phyloP scores from a whole-genome alignment of 225 moss, liverwort and hornwort genomes.

The Physcomitrium patens region DNA sequence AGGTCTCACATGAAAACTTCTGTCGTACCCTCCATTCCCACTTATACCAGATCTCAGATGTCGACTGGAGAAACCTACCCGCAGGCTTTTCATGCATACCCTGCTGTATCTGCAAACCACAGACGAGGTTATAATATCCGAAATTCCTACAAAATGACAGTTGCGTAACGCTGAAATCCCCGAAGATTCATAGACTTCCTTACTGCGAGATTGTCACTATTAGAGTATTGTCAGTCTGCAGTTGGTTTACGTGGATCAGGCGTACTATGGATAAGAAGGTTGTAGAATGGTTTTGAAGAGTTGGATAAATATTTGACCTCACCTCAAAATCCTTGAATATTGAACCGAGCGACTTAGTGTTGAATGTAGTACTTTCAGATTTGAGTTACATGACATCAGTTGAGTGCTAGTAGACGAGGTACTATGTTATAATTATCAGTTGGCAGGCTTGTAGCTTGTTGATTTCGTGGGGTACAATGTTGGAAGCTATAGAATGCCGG shows the following conservation, averaged over 20 bases:
- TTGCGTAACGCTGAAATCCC: slow-evolving; percentile 46
- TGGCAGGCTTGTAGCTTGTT: slow-evolving; percentile 36
- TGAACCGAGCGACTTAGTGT: not conserved
- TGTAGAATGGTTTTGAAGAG: slow-evolving; percentile 4
- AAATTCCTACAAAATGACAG: slow-evolving; percentile 69
- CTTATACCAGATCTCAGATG: slow-evolving; percentile 51
- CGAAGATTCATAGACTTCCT: slow-evolving; percentile 14
- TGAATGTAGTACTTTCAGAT: not conserved
- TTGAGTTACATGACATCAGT: slow-evolving; percentile 3
- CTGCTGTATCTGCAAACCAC: slow-evolving; percentile 62
- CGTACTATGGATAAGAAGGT: slow-evolving; percentile 5
- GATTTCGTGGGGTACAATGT: not conserved
- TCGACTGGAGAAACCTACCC: slow-evolving; percentile 59
- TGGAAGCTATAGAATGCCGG: slow-evolving; percentile 3
- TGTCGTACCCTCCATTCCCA: slow-evolving; percentile 42
- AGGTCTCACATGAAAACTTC: slow-evolving; percentile 66
- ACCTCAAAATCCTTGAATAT: not conserved
- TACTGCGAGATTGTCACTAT: not conserved
- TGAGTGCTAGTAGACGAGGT: not conserved
- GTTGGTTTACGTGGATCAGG: slow-evolving; percentile 3
- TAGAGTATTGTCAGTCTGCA: slow-evolving; percentile 32
- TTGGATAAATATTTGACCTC: not conserved
- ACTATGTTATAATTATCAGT: slow-evolving; percentile 20
- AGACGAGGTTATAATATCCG: slow-evolving; percentile 76
- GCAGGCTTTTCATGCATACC: slow-evolving; percentile 65